A percentile compares a stretch with the other conserved stretches of the same genome.
Evolutionary conservation across 228 moss, liverwort and hornwort species (phyloP).

Genomic region (Sphagnum magellanicum): DNA sequence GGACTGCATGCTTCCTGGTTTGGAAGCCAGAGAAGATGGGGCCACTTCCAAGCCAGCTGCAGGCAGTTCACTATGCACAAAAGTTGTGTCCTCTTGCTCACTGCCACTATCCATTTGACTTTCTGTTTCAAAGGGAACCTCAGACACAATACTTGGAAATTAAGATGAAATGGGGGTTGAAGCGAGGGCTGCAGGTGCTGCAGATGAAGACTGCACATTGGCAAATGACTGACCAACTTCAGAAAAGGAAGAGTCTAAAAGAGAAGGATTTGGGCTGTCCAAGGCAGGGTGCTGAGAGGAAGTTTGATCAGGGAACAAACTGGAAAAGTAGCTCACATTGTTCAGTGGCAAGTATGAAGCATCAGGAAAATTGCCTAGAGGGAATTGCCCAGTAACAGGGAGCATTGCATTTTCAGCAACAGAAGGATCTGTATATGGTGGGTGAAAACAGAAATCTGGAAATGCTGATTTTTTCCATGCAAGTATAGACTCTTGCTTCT

Average conservation of each 20-base stretch:
- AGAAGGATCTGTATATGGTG: conserved; percentile 78
- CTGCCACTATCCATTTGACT: too few relatives aligned
- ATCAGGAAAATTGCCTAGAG: conserved; percentile 8
- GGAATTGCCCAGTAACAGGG: conserved; percentile 10
- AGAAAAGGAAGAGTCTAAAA: not conserved
- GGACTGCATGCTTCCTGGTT: too few relatives aligned
- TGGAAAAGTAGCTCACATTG: conserved; percentile 12
- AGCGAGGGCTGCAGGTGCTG: not conserved
- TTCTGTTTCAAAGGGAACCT: too few relatives aligned
- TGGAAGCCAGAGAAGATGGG: conserved; percentile 10
- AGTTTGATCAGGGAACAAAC: conserved; percentile 11
- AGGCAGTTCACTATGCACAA: too few relatives aligned
- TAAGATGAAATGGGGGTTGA: not conserved
- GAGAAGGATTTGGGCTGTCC: not conserved
- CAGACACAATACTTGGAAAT: too few relatives aligned
- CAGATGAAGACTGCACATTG: not conserved
- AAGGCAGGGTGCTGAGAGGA: conserved; percentile 7
- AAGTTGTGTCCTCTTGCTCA: too few relatives aligned
- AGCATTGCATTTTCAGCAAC: conserved; percentile 23
- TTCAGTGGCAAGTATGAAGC: conserved; percentile 7
- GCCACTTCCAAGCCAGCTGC: not conserved
- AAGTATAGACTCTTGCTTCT: conserved; percentile 64
- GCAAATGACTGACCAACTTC: not conserved
- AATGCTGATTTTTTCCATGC: conserved; percentile 87
- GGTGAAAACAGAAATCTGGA: conserved; percentile 88